Evolutionary conservation across 176 grass and related monocot species (phyloP), one percentile per base, ranked within the genome.

Genomic region (barley (Hordeum vulgare)): DNA sequence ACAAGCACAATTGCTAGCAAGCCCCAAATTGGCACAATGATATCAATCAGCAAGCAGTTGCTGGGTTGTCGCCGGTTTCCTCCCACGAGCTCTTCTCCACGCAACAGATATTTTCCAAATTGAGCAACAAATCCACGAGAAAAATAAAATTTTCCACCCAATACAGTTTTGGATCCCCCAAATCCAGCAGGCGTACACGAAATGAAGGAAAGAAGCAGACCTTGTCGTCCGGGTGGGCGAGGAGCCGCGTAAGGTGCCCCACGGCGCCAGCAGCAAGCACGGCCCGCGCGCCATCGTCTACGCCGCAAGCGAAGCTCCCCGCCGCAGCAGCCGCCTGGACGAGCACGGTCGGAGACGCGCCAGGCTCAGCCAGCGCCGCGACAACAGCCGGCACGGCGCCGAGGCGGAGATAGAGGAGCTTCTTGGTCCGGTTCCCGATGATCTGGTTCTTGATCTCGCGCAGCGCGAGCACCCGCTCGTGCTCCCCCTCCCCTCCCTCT

Each of bases 221-320:
- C 35, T 36, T 36, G 35, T 36, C 35, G 35, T 36, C 7, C 35
- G 6, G 35, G 35, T 36, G 35, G 35, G 35, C 35, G 35, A 7
- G 35, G 35, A 36, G 35, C 35, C 6, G 35, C 35, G 35, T 36
- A 36, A 36, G 35, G 35, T 36, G 89, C 7, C 70, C 85, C 47
- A 89, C 83, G 1, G 89, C 97, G 56, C 91, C 91, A 25, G 97
- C 93, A 36, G 35, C 6, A 36, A 36, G 35, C 35, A 36, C 35
- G 35, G 35, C 35, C 35, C 35, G 8, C 6, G 6, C 35, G 35
- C 35, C 35, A 36, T 36, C 35, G 35, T 36, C 35, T 36, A 36
- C 8, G 35, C 35, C 35, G 35, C 35, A 36, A 36, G 35, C 6
- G 8, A 36, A 36, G 35, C 35, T 36, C 35, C 35, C 35, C 6